Percentiles rank a stretch among this genome's conserved stretches.
phyloP scores from a whole-genome alignment of 2,329 filamentous ascomycete genomes.

The Cladosporium sp. region DNA sequence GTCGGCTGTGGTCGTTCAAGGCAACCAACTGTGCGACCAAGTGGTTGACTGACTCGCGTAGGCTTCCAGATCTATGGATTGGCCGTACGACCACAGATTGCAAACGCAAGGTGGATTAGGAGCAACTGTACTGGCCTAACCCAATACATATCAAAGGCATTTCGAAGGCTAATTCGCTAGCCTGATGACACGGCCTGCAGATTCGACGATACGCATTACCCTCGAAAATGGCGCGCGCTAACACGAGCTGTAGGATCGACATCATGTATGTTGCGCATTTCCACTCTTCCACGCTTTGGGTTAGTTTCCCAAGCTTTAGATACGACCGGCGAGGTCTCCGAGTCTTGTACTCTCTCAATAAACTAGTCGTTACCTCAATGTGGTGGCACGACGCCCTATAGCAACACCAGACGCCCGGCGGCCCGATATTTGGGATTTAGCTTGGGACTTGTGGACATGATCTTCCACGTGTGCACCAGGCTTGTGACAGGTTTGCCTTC shows the following conservation, averaged over 20 bases:
- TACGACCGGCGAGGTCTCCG: background rate
- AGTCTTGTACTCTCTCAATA: background rate
- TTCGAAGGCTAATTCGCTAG: background rate
- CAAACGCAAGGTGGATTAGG: background rate
- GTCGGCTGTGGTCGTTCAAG: background rate
- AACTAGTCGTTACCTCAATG: background rate
- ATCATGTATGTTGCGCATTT: background rate
- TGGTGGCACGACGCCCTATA: background rate
- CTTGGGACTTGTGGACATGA: background rate
- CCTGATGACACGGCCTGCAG: background rate
- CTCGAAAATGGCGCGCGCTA: background rate
- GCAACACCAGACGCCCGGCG: background rate
- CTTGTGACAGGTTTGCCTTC: background rate
- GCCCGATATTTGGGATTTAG: background rate
- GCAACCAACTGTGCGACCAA: background rate
- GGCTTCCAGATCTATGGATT: background rate
- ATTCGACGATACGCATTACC: background rate
- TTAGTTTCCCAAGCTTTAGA: background rate
- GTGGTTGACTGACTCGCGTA: background rate
- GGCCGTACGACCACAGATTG: background rate
- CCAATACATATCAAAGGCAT: no score
- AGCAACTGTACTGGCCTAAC: background rate
- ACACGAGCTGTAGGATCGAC: background rate
- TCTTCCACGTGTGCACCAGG: background rate
- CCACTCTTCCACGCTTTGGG: no score